Percentiles rank a stretch among this genome's conserved stretches.
Evolutionary conservation across 176 grass and related monocot genomes (phyloP).

Genomic region (Carex kokanica): DNA sequence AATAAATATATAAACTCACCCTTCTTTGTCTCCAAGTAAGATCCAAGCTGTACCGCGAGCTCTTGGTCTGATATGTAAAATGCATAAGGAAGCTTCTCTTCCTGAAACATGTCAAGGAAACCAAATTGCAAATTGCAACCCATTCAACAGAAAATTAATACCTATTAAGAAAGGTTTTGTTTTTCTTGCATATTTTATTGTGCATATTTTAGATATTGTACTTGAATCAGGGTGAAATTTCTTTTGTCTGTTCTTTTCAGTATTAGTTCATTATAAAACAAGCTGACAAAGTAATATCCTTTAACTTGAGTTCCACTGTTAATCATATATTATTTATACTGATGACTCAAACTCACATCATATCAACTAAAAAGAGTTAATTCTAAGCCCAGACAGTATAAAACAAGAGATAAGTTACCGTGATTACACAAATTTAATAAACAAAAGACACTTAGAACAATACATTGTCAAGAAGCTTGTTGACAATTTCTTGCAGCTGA

Average conservation of each 20-base stretch:
- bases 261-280: background rate
- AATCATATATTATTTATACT: background rate
- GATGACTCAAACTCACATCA: background rate
- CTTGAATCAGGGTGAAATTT: background rate
- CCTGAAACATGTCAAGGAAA: slow-evolving; percentile 32
- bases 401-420: background rate
- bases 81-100: slow-evolving; percentile 78
- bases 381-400: background rate
- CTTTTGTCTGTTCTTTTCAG: background rate
- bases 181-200: background rate
- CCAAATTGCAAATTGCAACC: background rate
- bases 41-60: slow-evolving; percentile 57
- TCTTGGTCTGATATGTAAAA: slow-evolving; percentile 93
- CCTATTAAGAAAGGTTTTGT: background rate
- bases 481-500: slow-evolving; percentile 94
- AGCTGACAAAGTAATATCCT: background rate
- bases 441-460: background rate
- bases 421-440: background rate
- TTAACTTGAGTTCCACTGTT: background rate
- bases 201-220: background rate
- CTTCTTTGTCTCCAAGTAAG: slow-evolving; percentile 75
- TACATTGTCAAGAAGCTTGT: slow-evolving; percentile 84
- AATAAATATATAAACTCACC: slow-evolving; percentile 32
- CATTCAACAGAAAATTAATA: background rate
- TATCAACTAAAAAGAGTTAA: background rate